phyloP scores from a whole-genome alignment of 2,329 filamentous ascomycete genomes.

The Colletotrichum eremochloae region DNA sequence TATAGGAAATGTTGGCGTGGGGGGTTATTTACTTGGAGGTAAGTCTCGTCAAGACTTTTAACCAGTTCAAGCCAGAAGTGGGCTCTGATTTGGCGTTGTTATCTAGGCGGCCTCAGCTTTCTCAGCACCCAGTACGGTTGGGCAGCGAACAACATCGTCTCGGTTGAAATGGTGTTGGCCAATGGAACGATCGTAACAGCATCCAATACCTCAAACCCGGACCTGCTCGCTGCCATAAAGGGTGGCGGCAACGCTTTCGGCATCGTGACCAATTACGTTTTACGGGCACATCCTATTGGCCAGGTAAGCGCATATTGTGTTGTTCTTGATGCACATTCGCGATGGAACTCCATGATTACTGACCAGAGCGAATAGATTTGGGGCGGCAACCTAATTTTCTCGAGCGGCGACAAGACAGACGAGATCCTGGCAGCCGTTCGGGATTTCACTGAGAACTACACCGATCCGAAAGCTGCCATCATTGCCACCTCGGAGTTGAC shows the following conservation, averaged over 20 bases:
- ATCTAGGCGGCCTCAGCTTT: constrained; percentile 63
- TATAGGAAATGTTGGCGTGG: constrained; percentile 62
- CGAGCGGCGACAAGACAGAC: constrained; percentile 47
- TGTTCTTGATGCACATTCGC: not conserved
- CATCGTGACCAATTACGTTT: constrained; percentile 60
- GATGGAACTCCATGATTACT: not conserved
- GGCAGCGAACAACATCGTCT: constrained; percentile 62
- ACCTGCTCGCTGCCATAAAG: constrained; percentile 66
- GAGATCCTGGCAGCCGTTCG: constrained; percentile 61
- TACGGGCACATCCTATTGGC: constrained; percentile 57
- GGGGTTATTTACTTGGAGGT: constrained; percentile 66
- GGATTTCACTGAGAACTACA: constrained; percentile 70
- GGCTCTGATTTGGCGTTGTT: constrained; percentile 48
- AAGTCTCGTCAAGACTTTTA: constrained; percentile 36
- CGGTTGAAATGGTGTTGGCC: constrained; percentile 66
- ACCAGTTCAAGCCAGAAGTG: not conserved
- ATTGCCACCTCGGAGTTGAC: constrained; percentile 68
- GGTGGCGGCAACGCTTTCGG: constrained; percentile 71
- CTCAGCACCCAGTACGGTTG: constrained; percentile 65
- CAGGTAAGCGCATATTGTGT: not conserved
- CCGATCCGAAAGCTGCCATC: constrained; percentile 69
- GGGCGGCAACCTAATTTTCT: constrained; percentile 59
- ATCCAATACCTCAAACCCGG: constrained; percentile 55
- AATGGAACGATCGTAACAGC: constrained; percentile 62
- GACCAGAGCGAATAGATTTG: constrained; percentile 49